Percentiles rank a stretch among this genome's conserved stretches.
phyloP scores from a whole-genome alignment of 2,329 filamentous ascomycete genomes.

The Talaromyces sp. region DNA sequence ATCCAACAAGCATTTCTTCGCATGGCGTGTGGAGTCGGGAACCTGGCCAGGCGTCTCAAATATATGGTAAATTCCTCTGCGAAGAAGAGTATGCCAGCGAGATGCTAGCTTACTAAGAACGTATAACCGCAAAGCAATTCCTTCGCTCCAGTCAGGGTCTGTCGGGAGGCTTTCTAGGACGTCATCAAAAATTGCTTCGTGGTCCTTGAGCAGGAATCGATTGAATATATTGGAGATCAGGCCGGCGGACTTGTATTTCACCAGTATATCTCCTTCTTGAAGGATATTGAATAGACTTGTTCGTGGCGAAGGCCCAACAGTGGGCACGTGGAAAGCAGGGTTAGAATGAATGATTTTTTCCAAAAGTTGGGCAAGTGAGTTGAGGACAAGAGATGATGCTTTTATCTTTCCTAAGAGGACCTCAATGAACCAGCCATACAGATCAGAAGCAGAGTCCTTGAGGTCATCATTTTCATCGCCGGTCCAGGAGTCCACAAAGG shows the following conservation, averaged over 20 bases:
- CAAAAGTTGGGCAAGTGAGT: conserved; percentile 62
- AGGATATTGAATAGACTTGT: conserved; percentile 72
- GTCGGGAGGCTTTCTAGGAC: conserved; percentile 72
- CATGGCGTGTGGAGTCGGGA: conserved; percentile 59
- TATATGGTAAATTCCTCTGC: conserved; percentile 85
- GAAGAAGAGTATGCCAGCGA: conserved; percentile 76
- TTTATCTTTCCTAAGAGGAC: conserved; percentile 61
- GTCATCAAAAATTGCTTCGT: conserved; percentile 79
- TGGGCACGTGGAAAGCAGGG: conserved; percentile 58
- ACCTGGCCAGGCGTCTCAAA: conserved; percentile 83
- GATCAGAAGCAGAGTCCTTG: conserved; percentile 60
- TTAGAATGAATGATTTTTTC: conserved; percentile 62
- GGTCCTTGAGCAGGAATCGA: conserved; percentile 72
- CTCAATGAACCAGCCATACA: conserved; percentile 74
- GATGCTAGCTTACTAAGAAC: conserved; percentile 72
- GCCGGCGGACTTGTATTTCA: conserved; percentile 70
- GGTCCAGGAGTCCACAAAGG: conserved; percentile 59
- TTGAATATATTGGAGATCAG: conserved; percentile 70
- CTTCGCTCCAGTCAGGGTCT: conserved; percentile 66
- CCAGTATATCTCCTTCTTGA: conserved; percentile 56
- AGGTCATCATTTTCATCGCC: conserved; percentile 53
- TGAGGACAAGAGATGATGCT: conserved; percentile 64
- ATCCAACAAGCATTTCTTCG: conserved; percentile 61
- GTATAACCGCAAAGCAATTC: conserved; percentile 76
- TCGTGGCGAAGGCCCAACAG: conserved; percentile 56